A percentile compares a stretch with the other conserved stretches of the same genome.
phyloP scores from a whole-genome alignment of 2,329 filamentous ascomycete genomes.

The Chaetomium globosum region DNA sequence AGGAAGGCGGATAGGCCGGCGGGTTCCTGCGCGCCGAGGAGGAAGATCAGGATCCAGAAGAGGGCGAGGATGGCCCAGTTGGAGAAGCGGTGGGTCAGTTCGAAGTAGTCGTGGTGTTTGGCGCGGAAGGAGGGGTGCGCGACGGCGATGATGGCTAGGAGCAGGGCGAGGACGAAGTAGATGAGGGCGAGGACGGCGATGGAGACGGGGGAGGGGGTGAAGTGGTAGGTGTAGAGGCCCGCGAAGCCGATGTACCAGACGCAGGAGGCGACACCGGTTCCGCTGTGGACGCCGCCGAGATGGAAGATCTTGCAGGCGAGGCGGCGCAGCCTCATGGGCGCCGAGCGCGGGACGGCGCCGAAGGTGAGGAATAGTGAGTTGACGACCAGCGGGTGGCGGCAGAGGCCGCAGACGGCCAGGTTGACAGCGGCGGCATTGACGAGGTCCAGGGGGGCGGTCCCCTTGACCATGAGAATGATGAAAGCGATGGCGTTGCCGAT shows the following conservation, averaged over 20 bases:
- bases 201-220: conserved; percentile 39
- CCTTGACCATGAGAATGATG: conserved; percentile 46
- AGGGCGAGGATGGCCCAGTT: conserved; percentile 66
- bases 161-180: conserved; percentile 56
- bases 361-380: conserved; percentile 55
- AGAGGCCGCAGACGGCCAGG: conserved; percentile 52
- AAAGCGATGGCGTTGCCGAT: conserved; percentile 55
- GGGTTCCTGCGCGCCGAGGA: conserved; percentile 40
- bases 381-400: conserved; percentile 58
- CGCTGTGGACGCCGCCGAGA: conserved; percentile 56
- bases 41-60: conserved; percentile 41
- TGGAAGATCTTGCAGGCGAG: conserved; percentile 56
- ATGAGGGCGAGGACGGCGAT: conserved; percentile 51
- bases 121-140: conserved; percentile 67
- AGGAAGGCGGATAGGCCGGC: conserved; percentile 42
- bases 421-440: conserved; percentile 44
- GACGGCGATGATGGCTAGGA: conserved; percentile 64
- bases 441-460: conserved; percentile 36
- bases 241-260: conserved; percentile 54
- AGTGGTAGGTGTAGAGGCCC: conserved; percentile 44
- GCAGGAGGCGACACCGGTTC: conserved; percentile 53
- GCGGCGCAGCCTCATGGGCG: conserved; percentile 53
- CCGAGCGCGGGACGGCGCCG: conserved; percentile 45
- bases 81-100: conserved; percentile 70
- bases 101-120: conserved; percentile 68